Conservation (phyloP, 148 eudicot species). For the Beta vulgaris region DNA sequence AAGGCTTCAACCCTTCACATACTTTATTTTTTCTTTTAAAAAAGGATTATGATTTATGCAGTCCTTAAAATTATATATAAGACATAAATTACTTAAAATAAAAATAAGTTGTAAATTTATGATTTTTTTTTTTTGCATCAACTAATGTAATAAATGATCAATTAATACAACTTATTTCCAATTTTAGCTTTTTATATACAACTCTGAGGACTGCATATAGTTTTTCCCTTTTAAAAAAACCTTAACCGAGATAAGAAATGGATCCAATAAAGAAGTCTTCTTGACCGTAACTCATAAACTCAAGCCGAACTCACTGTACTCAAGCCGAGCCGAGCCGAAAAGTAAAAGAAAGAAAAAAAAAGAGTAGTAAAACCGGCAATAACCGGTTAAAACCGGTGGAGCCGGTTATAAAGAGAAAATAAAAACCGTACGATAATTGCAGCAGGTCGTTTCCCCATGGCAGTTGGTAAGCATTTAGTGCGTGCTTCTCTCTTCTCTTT, state of each 20-base stretch:
- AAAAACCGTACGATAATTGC: slow-evolving; percentile 31
- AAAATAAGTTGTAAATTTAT: too few species aligned
- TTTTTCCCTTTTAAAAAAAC: too few species aligned
- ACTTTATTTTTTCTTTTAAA: too few species aligned
- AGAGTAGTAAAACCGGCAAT: slow-evolving; percentile 18
- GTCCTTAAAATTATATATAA: too few species aligned
- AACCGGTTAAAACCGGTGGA: slow-evolving; percentile 31
- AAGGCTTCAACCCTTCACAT: too few species aligned
- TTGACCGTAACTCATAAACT: background rate
- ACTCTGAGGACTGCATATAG: too few species aligned
- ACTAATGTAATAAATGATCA: too few species aligned
- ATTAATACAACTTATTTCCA: too few species aligned
- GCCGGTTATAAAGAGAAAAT: slow-evolving; percentile 34
- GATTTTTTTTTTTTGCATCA: too few species aligned
- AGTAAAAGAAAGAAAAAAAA: background rate
- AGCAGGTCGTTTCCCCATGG: slow-evolving; percentile 53
- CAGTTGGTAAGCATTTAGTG: slow-evolving; percentile 83
- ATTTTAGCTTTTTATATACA: too few species aligned
- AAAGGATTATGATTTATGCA: too few species aligned
- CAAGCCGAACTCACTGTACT: background rate
- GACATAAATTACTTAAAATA: too few species aligned
- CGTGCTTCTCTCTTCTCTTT: slow-evolving; percentile 33
- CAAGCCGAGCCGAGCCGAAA: slow-evolving; percentile 8
- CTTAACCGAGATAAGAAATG: background rate
- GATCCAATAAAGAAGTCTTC: background rate